A percentile compares a stretch with the other conserved stretches of the same genome.
These are phyloP conservation scores for Colletotrichum scovillei DNA, from an alignment of 2,329 filamentous ascomycete genomes.

Conservation along the genomic window DNA sequence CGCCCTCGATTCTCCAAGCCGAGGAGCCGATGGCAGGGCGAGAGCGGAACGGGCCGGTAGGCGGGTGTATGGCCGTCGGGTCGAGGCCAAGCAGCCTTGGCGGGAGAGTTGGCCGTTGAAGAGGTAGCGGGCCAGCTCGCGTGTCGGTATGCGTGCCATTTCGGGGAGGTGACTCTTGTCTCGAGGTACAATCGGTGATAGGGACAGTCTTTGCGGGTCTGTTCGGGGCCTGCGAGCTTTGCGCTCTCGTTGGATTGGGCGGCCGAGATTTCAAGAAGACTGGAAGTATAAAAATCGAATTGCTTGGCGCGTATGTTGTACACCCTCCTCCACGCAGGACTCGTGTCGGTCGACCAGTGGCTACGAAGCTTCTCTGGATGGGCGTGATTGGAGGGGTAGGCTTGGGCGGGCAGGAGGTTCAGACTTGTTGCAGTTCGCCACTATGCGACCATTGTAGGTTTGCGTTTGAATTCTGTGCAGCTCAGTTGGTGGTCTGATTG, in stretches of 20 bases:
- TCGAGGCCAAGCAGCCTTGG: slow-evolving; percentile 52
- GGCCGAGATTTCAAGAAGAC: not conserved
- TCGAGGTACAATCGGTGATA: not conserved
- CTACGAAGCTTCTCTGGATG: not conserved
- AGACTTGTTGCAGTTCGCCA: not conserved
- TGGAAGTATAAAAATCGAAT: not conserved
- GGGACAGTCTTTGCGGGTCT: not conserved
- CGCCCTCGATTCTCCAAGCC: not conserved
- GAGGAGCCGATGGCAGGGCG: slow-evolving; percentile 4
- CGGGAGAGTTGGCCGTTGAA: slow-evolving; percentile 56
- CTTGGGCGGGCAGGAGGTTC: not conserved
- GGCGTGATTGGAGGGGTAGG: slow-evolving; percentile 22
- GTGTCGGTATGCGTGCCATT: slow-evolving; percentile 56
- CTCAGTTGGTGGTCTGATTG: not conserved
- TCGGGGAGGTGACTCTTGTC: not conserved
- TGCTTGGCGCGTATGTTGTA: not conserved
- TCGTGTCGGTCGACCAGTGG: slow-evolving; percentile 26
- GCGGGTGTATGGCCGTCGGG: not conserved
- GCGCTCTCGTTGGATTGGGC: not conserved
- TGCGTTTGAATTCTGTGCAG: not conserved
- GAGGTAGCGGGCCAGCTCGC: slow-evolving; percentile 61
- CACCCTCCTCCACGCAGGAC: slow-evolving; percentile 5
- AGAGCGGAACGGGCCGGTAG: slow-evolving; percentile 33
- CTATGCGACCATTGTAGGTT: not conserved
- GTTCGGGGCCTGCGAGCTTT: not conserved